These are phyloP conservation scores for Groenewaldozyma sp. DNA, from an alignment of 1,139 yeast genomes.

Conservation along the genomic window DNA sequence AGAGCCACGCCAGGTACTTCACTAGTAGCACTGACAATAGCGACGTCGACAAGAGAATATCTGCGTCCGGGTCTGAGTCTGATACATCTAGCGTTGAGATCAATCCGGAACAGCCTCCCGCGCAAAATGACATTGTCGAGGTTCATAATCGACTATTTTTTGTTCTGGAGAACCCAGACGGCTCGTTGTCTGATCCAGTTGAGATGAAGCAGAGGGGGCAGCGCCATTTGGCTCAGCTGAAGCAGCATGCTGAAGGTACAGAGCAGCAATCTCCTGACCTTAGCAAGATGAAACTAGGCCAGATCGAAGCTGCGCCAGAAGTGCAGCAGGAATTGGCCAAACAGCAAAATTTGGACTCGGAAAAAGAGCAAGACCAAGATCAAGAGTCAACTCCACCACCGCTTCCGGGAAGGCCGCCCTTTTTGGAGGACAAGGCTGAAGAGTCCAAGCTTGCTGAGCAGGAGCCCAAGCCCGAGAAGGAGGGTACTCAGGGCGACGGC, in stretches of 20 bases:
- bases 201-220: neutral
- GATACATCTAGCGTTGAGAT: neutral
- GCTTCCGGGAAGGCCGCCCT: no score
- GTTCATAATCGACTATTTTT: constrained; percentile 8
- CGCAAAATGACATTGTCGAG: neutral
- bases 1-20: neutral
- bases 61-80: neutral
- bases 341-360: no score
- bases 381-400: no score
- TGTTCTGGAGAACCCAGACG: constrained; percentile 9
- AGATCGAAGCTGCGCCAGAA: neutral
- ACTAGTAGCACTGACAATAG: no score
- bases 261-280: neutral
- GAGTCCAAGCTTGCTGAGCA: no score
- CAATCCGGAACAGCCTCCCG: neutral
- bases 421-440: no score
- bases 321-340: no score
- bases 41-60: neutral
- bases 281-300: neutral
- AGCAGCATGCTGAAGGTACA: neutral
- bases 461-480: no score
- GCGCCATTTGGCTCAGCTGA: neutral
- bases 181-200: constrained; percentile 5
- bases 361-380: no score
- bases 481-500: no score